These are phyloP conservation scores for Chrysanthemum seticuspe DNA, from an alignment of 129 eudicot species.

Conservation along the genomic window DNA sequence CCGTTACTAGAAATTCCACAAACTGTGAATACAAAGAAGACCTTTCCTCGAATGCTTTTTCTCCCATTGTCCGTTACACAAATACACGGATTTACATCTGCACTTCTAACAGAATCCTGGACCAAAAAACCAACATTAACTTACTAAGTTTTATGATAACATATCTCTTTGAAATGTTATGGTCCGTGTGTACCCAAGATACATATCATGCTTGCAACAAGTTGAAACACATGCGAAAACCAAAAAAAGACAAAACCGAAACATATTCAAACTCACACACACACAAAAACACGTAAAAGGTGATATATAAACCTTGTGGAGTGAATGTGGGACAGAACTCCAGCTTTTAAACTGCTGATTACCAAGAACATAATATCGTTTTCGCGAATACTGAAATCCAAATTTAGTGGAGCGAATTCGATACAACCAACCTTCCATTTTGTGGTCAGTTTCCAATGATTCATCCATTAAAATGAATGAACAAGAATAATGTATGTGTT, in stretches of 20 bases:
- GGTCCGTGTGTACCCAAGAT: too few species aligned
- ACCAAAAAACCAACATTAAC: slow-evolving; percentile 19
- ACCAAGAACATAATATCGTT: slow-evolving; percentile 31
- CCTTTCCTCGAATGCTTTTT: slow-evolving; percentile 29
- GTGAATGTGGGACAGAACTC: slow-evolving; percentile 14
- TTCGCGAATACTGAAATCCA: slow-evolving; percentile 25
- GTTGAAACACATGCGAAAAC: too few species aligned
- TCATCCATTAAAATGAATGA: slow-evolving; percentile 12
- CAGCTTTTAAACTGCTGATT: slow-evolving; percentile 21
- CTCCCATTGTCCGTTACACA: slow-evolving; percentile 18
- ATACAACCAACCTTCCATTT: slow-evolving; percentile 32
- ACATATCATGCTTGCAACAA: neutral
- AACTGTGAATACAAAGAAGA: slow-evolving; percentile 1
- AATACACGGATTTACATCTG: slow-evolving; percentile 11
- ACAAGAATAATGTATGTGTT: neutral
- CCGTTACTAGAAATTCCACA: neutral
- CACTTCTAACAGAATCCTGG: slow-evolving; percentile 19
- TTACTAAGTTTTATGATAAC: too few species aligned
- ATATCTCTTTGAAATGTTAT: too few species aligned
- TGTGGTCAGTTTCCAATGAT: neutral
- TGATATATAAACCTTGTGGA: slow-evolving; percentile 9
- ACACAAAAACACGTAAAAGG: neutral
- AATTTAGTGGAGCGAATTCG: slow-evolving; percentile 25
- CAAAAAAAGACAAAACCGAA: neutral
- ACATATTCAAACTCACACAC: neutral